A percentile compares a stretch with the other conserved stretches of the same genome.
phyloP scores from a whole-genome alignment of 352 stramenopile genomes.

The Phytophthora syringae region DNA sequence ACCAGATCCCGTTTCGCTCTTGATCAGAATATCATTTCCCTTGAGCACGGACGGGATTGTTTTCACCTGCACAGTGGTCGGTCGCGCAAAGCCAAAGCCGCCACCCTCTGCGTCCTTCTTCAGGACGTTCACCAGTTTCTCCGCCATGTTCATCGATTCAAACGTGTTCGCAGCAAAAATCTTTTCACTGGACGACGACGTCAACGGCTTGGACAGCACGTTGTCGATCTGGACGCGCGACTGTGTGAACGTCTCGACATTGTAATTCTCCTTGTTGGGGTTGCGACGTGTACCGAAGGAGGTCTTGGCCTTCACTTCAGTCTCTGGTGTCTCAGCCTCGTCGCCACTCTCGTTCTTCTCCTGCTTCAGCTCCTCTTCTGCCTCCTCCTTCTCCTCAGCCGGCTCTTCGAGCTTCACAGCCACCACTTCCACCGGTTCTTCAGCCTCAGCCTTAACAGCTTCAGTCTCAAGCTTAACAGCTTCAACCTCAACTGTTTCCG shows the following conservation, averaged over 20 bases:
- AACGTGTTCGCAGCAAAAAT: constrained; percentile 85
- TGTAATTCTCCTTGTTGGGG: constrained; percentile 84
- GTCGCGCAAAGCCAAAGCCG: constrained; percentile 80
- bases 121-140: constrained; percentile 72
- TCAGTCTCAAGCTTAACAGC: neutral
- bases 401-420: constrained; percentile 11
- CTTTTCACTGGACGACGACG: constrained; percentile 79
- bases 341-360: constrained; percentile 22
- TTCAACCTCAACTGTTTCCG: constrained; percentile 11
- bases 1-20: constrained; percentile 96
- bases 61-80: constrained; percentile 85
- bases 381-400: constrained; percentile 13
- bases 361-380: constrained; percentile 12
- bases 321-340: constrained; percentile 17
- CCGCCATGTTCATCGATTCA: constrained; percentile 71
- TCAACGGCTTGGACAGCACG: constrained; percentile 75
- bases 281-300: constrained; percentile 84
- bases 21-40: constrained; percentile 92
- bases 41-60: constrained; percentile 75
- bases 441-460: neutral
- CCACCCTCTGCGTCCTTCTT: constrained; percentile 53
- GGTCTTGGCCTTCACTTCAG: too few relatives aligned
- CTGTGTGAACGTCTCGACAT: constrained; percentile 60
- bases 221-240: constrained; percentile 63
- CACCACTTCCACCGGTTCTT: constrained; percentile 20